A percentile compares a stretch with the other conserved stretches of the same genome.
These are phyloP conservation scores for Tanacetum coccineum DNA, from an alignment of 129 eudicot species.

Conservation along the genomic window DNA sequence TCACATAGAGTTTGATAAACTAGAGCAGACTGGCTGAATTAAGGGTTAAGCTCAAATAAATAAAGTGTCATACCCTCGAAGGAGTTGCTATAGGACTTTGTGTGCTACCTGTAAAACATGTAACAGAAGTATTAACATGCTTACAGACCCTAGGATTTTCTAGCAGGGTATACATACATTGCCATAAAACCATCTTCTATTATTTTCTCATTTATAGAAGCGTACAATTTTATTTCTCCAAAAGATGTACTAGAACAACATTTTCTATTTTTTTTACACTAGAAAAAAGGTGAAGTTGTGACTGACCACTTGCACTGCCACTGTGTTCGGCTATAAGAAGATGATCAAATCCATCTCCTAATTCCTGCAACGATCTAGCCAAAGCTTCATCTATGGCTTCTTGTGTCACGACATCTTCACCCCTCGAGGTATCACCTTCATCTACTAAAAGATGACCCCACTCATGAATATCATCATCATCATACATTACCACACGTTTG, in stretches of 20 bases:
- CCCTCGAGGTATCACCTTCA: slow-evolving; percentile 50
- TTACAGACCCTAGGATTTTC: neutral
- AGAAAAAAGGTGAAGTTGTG: neutral
- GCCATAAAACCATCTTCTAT: neutral
- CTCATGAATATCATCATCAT: slow-evolving; percentile 38
- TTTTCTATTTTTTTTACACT: neutral
- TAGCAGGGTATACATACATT: neutral
- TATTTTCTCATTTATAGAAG: neutral
- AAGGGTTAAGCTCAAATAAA: neutral
- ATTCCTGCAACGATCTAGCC: slow-evolving; percentile 82
- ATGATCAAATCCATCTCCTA: slow-evolving; percentile 59
- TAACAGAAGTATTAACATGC: slow-evolving; percentile 6
- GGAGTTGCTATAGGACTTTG: slow-evolving; percentile 44
- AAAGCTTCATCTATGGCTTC: slow-evolving; percentile 80
- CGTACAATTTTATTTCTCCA: neutral
- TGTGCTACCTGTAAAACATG: slow-evolving; percentile 37
- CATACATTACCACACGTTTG: slow-evolving; percentile 13
- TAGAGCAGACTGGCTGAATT: neutral
- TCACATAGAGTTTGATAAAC: slow-evolving; percentile 2
- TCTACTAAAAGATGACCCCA: slow-evolving; percentile 29
- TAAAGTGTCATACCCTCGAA: slow-evolving; percentile 33
- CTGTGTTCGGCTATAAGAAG: slow-evolving; percentile 36
- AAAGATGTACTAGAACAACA: neutral
- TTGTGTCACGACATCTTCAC: slow-evolving; percentile 42
- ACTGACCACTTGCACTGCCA: slow-evolving; percentile 42